Conservation (phyloP, 805 yeast genomes). For the Cyberlindnera mycetangii region DNA sequence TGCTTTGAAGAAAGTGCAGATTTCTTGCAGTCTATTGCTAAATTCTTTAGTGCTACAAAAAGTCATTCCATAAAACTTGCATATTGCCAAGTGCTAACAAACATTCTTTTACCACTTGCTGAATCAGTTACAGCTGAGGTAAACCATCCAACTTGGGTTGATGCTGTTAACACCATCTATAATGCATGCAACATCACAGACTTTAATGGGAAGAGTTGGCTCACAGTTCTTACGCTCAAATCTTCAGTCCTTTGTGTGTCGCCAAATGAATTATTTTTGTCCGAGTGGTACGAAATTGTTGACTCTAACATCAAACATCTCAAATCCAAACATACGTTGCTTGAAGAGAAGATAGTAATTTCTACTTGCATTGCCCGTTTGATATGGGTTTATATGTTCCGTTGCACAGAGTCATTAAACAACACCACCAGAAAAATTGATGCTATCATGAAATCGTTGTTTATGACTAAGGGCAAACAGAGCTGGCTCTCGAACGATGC, state of each 20-base stretch:
- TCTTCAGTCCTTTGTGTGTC: slow-evolving; percentile 78
- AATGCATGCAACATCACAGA: slow-evolving; percentile 45
- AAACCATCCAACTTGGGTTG: slow-evolving; percentile 93
- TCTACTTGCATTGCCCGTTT: slow-evolving; percentile 69
- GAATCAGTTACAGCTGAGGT: slow-evolving; percentile 89
- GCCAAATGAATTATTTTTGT: slow-evolving; percentile 69
- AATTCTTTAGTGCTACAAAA: slow-evolving; percentile 68
- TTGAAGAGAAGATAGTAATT: slow-evolving; percentile 48
- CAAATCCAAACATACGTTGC: slow-evolving; percentile 52
- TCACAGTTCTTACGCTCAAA: slow-evolving; percentile 59
- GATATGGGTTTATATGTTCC: slow-evolving; percentile 84
- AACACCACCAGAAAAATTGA: slow-evolving; percentile 81
- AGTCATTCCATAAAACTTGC: slow-evolving; percentile 67
- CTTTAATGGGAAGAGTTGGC: slow-evolving; percentile 55
- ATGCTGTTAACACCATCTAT: slow-evolving; percentile 66
- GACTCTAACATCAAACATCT: slow-evolving; percentile 60
- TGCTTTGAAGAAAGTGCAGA: slow-evolving; percentile 92
- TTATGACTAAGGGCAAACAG: slow-evolving; percentile 59
- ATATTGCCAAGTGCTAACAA: slow-evolving; percentile 80
- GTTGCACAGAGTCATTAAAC: slow-evolving; percentile 86
- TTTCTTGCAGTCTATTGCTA: slow-evolving; percentile 79
- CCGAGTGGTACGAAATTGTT: slow-evolving; percentile 66
- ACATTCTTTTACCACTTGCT: slow-evolving; percentile 76
- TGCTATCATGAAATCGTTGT: slow-evolving; percentile 50
- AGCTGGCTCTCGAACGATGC: slow-evolving; percentile 74